A percentile compares a stretch with the other conserved stretches of the same genome.
These are phyloP conservation scores for Hypoxylon sp. DNA, from an alignment of 2,329 filamentous ascomycete species.

Conservation along the genomic window DNA sequence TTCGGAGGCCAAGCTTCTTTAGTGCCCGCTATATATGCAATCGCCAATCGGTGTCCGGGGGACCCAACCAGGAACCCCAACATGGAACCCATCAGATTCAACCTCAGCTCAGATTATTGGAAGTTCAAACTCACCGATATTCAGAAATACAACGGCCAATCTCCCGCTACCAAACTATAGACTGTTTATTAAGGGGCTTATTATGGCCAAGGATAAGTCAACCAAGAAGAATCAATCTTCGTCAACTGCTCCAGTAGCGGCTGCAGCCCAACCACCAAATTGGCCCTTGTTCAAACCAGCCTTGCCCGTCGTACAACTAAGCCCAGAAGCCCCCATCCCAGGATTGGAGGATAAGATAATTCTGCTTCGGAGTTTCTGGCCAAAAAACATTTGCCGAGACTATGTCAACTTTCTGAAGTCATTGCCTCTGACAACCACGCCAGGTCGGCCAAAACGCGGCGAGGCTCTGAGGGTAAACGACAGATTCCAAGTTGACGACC, in stretches of 20 bases:
- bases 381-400: slow-evolving; percentile 77
- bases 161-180: neutral
- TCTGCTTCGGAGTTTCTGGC: slow-evolving; percentile 80
- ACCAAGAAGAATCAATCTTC: slow-evolving; percentile 41
- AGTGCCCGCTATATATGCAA: slow-evolving; percentile 14
- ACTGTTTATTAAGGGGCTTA: neutral
- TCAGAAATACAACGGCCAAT: neutral
- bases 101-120: neutral
- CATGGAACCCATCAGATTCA: neutral
- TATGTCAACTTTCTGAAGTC: slow-evolving; percentile 78
- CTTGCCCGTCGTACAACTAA: slow-evolving; percentile 74
- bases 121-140: slow-evolving; percentile 16
- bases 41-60: slow-evolving; percentile 6
- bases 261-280: slow-evolving; percentile 56
- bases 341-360: slow-evolving; percentile 72
- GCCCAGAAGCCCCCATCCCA: slow-evolving; percentile 66
- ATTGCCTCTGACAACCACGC: slow-evolving; percentile 81
- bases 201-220: slow-evolving; percentile 43
- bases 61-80: neutral
- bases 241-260: slow-evolving; percentile 30
- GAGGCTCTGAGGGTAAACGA: slow-evolving; percentile 91
- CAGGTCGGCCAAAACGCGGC: slow-evolving; percentile 81
- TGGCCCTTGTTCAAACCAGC: slow-evolving; percentile 81
- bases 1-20: slow-evolving; percentile 10
- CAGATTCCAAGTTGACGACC: slow-evolving; percentile 85